Evolutionary conservation across 2,329 filamentous ascomycete species (phyloP), one percentile per base, ranked within the genome.

Genomic region (Talaromyces sp.): DNA sequence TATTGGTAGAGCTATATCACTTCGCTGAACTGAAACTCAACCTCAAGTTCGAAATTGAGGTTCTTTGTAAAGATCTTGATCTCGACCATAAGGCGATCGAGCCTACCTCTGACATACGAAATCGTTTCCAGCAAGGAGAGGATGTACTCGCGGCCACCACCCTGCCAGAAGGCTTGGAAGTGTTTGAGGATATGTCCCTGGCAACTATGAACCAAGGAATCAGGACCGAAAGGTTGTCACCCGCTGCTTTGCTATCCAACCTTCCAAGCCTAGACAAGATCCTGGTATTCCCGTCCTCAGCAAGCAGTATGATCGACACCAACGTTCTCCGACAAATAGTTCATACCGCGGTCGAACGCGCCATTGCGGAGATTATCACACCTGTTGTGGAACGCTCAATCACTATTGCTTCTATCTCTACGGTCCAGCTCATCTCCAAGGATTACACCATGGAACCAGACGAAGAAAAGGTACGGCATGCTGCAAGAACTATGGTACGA

Each of bases 41-140:
- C 67, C 87, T 96, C 56, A 99, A 98, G 69, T 99, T 99, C 68
- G 95, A 99, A 75, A 98, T 99, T 61, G 95, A 99, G 75, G 93
- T 99, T 27, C 83, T 99, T 26, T 99, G 93, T 80, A 96, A 96
- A 72, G 93, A 93, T 13, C 80, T 99, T 17, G 89, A 88, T 58
- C 81, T 98, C n/a, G 92, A 98, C 64, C 89, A 96, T 75, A 96
- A 96, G 77, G 88, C 85, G 62, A 92, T 98, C 64, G 89, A 96
- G 67, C 91, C 93, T 0, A 91, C 93, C 0, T 87, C 89, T 24
- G 88, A 93, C 70, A 95, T 99, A 59, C 84, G 93, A 63, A 90
- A 92, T 66, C 86, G 92, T 46, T 80, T 79, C 51, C 80, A 87
- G 19, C 88, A 89, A 35, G 54, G 49, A 53, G 86, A 88, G 52